Conservation (phyloP, 1,284 basidiomycete genomes). For the Ganoderma leucocontextum region DNA sequence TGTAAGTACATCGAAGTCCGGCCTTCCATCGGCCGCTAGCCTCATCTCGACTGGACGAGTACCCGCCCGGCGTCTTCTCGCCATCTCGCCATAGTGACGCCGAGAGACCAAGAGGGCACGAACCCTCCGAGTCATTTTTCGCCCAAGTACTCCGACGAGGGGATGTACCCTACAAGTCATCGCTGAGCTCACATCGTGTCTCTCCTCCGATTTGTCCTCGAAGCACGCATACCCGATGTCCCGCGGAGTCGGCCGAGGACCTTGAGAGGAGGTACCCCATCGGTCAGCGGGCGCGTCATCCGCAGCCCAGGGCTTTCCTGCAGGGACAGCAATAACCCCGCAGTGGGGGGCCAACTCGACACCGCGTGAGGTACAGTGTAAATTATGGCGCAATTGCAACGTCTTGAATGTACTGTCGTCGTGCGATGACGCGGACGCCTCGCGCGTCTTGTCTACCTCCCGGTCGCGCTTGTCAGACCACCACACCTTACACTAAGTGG, state of each 20-base stretch:
- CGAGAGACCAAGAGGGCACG: background rate
- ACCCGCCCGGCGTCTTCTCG: background rate
- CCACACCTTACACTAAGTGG: background rate
- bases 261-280: constrained; percentile 6
- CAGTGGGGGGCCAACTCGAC: background rate
- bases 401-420: background rate
- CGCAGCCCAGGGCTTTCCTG: background rate
- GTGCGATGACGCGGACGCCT: constrained; percentile 3
- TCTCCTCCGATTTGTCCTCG: background rate
- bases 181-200: background rate
- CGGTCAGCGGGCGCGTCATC: constrained; percentile 5
- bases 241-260: background rate
- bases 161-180: constrained; percentile 8
- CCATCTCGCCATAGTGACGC: background rate
- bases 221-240: background rate
- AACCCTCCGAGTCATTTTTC: background rate
- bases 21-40: constrained; percentile 6
- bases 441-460: background rate
- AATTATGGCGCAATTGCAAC: background rate
- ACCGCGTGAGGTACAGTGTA: background rate
- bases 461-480: constrained; percentile 5
- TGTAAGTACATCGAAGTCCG: background rate
- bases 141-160: too few relatives aligned
- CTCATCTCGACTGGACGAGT: background rate
- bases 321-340: background rate